Evolutionary conservation across 306 rosid species (phyloP), one percentile per base, ranked within the genome.

Genomic region (Fagus sylvatica): DNA sequence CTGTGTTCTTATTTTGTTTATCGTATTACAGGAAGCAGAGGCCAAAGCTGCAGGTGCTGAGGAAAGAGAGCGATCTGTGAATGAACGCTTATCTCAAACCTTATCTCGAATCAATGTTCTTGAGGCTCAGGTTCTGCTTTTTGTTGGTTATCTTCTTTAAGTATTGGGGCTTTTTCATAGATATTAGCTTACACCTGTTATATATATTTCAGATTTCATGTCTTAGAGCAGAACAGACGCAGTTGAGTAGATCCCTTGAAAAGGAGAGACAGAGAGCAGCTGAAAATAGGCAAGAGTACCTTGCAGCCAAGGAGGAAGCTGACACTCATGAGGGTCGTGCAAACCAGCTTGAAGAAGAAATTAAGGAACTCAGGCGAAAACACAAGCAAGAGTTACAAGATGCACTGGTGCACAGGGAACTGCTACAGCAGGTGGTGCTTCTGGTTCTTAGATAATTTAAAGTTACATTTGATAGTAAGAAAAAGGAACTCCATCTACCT

Each of bases 181-280:
- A 40, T 30, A 6, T 73, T 71, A 85, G 85, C 85, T 85, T 71
- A 82, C 71, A 48, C 68, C 19, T 66, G 85, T 65, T 40, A 65
- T 78, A 76, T 76, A 76, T 78, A 72, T 87, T 88, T 10, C 92
- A 96, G 99, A 93, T 96, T 81, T 96, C 99, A 41, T 93, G 98
- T 79, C 96, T 96, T 39, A 91, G 99, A 89, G 93, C 98, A 19
- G 99, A 96, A 81, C 98, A 96, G 77, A 87, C 91, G 37, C 99
- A 96, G 72, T 77, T 96, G 87, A 96, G 94, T 61, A 93, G 85
- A 88, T 88, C 99, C 73, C 94, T 93, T 67, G 99, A 96, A 79
- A 96, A 96, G 90, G 99, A 96, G 87, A 87, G 99, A 81, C 97
- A 96, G 71, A 87, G 98, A 82, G 99, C 99, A 46, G 94, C 99